Evolutionary conservation across 257 asterid genomes (phyloP).

Genomic region (Salvia rosmarinus): DNA sequence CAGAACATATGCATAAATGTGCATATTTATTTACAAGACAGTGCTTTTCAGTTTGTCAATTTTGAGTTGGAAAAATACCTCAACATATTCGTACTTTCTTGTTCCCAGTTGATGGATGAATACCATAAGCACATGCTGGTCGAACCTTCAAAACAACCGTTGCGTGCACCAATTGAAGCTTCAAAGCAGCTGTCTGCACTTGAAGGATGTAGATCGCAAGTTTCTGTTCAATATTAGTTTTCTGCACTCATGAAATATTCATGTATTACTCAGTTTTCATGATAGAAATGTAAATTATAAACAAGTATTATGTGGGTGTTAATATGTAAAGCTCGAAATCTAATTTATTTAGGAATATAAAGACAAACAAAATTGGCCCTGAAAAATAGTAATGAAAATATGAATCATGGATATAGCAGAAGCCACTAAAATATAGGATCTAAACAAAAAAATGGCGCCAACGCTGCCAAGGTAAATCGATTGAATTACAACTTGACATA

Average conservation of each 20-base stretch:
- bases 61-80: neutral
- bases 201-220: constrained; percentile 3
- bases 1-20: neutral
- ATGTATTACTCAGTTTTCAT: neutral
- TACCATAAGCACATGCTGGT: constrained; percentile 1
- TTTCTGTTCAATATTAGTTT: neutral
- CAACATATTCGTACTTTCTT: neutral
- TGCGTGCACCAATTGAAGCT: neutral
- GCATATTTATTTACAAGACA: neutral
- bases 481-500: neutral
- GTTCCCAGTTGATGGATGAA: constrained; percentile 17
- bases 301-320: neutral
- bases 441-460: neutral
- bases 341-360: neutral
- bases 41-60: neutral
- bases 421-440: neutral
- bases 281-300: neutral
- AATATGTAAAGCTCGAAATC: neutral
- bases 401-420: neutral
- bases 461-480: neutral
- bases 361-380: neutral
- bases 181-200: neutral
- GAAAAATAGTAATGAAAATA: neutral
- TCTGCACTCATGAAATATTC: neutral
- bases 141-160: neutral